Evolutionary conservation across 331 rosid species (phyloP), one percentile per base, ranked within the genome.

Genomic region (Acacia concinna): DNA sequence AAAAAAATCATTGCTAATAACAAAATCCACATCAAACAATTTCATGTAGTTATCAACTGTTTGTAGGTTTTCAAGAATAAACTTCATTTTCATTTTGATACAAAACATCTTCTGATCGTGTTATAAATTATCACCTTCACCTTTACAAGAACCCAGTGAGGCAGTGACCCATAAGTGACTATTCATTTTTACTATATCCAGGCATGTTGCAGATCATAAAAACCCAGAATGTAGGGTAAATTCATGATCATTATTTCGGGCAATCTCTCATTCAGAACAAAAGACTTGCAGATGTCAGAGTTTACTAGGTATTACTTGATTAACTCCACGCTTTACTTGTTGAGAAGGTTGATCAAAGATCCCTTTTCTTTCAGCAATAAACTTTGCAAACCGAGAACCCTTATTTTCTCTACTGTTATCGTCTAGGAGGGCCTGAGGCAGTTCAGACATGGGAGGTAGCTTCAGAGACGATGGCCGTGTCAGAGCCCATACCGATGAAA

Each of bases 401-500:
- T 91, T 93, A 44, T 41, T 84, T 78, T 84, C 86, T 83, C 89
- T 81, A 78, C 75, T 56, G 65, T 83, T 76, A 43, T 83, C 71
- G 34, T 85, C 86, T 51, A 47, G 79, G 56, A 65, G 81, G 34
- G 92, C 79, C 38, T 54, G 84, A 15, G 87, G 88, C 68, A 57
- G 71, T 72, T 69, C 73, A 54, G 87, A 85, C 79, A 82, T 21
- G 21, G 89, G 89, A 62, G 84, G 86, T 56, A 84, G 86, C 83
- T 86, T 84, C 9, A 91, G 92, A 81, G 92, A 83, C 63, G 89
- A 71, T 8, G 93, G 94, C 5, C 89, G 91, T 94, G 86, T 87
- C 91, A 93, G 81, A 38, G 97, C 96, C 99, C 99, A 95, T n/a
- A 93, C 87, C 0, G 92, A 88, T 71, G 94, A 90, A 79, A 95